A percentile compares a stretch with the other conserved stretches of the same genome.
Conservation (phyloP, 148 eudicot genomes). For the Silene latifolia region DNA sequence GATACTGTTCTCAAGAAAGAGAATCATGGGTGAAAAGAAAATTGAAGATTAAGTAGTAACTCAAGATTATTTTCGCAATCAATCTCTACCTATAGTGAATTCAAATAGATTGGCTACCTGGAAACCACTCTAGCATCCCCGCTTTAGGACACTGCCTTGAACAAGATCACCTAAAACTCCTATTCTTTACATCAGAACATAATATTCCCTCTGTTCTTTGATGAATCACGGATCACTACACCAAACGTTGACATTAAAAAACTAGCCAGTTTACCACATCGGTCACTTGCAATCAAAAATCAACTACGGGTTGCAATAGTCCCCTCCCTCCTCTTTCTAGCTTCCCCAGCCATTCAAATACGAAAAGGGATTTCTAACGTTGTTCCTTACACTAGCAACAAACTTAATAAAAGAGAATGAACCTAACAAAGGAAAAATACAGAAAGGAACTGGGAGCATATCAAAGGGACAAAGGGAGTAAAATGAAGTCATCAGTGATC, state of each 20-base stretch:
- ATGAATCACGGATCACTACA: background rate
- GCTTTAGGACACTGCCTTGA: background rate
- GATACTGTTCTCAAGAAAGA: background rate
- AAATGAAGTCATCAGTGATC: too few species aligned
- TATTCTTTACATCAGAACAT: background rate
- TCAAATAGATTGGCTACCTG: background rate
- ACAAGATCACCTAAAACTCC: background rate
- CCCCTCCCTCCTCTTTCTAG: background rate
- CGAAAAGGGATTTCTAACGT: background rate
- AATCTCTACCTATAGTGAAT: background rate
- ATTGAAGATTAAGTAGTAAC: background rate
- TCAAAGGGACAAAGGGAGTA: too few species aligned
- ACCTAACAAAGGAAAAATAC: too few species aligned
- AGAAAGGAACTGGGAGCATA: too few species aligned
- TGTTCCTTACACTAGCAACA: background rate
- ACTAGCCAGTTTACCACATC: background rate
- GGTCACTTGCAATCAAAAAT: background rate
- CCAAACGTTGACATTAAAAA: background rate
- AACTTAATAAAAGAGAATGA: too few species aligned
- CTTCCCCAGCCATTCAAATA: background rate
- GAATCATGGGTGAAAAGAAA: background rate
- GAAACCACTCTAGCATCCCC: background rate
- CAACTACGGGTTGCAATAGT: background rate
- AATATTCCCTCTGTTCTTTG: background rate
- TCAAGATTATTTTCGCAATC: background rate